Conservation (phyloP, 2,329 filamentous ascomycete species). For the Rhinocladiella mackenziei region DNA sequence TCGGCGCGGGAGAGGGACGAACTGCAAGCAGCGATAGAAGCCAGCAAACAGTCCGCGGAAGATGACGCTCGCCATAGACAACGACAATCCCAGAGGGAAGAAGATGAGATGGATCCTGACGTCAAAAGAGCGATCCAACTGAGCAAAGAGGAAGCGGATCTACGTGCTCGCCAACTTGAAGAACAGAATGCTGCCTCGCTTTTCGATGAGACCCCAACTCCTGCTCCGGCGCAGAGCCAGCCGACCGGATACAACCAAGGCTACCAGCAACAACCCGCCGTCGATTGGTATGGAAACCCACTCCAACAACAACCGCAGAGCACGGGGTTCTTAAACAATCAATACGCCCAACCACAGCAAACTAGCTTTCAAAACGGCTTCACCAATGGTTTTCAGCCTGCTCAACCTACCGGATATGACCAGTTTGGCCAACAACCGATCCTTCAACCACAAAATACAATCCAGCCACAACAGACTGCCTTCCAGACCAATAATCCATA, state of each 20-base stretch:
- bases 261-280: conserved; percentile 92
- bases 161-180: conserved; percentile 80
- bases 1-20: conserved; percentile 65
- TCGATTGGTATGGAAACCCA: conserved; percentile 96
- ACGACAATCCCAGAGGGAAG: conserved; percentile 37
- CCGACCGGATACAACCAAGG: conserved; percentile 91
- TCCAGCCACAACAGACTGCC: conserved; percentile 58
- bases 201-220: conserved; percentile 82
- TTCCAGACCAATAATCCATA: conserved; percentile 60
- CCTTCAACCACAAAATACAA: conserved; percentile 48
- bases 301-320: conserved; percentile 71
- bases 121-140: conserved; percentile 91
- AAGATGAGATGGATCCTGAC: conserved; percentile 78
- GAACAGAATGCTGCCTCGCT: conserved; percentile 77
- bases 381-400: conserved; percentile 65
- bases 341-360: conserved; percentile 63
- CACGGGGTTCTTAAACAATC: conserved; percentile 64
- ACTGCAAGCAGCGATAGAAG: conserved; percentile 79
- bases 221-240: conserved; percentile 65
- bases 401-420: conserved; percentile 45
- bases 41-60: conserved; percentile 91
- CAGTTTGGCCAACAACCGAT: conserved; percentile 43
- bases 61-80: conserved; percentile 70
- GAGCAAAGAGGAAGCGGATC: conserved; percentile 84
- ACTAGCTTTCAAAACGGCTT: conserved; percentile 68